phyloP scores from a whole-genome alignment of 345 rosid genomes.

The Citrus mangshanensis region DNA sequence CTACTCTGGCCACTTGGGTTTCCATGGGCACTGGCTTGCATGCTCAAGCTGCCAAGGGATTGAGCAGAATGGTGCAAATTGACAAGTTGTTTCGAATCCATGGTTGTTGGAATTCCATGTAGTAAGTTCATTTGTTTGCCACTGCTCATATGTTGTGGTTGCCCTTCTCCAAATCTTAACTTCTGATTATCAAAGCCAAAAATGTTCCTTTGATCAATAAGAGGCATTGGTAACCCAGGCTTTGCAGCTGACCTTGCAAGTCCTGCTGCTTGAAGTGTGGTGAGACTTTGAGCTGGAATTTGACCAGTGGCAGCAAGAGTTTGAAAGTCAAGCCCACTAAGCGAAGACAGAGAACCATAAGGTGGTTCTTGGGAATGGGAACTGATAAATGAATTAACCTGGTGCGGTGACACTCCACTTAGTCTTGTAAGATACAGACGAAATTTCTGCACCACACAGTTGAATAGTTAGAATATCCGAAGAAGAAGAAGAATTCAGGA shows the following conservation, averaged over 20 bases:
- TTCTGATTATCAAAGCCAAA: slow-evolving; percentile 76
- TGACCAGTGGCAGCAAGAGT: slow-evolving; percentile 70
- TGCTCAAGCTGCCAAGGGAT: slow-evolving; percentile 33
- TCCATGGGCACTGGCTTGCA: slow-evolving; percentile 45
- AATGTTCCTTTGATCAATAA: slow-evolving; percentile 70
- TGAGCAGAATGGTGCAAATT: slow-evolving; percentile 45
- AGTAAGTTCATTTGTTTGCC: slow-evolving; percentile 57
- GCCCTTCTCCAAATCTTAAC: slow-evolving; percentile 64
- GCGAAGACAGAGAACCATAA: slow-evolving; percentile 54
- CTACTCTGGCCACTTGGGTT: slow-evolving; percentile 46
- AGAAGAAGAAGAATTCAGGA: not conserved
- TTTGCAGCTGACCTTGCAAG: slow-evolving; percentile 61
- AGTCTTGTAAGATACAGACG: slow-evolving; percentile 90
- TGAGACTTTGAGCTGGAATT: slow-evolving; percentile 77
- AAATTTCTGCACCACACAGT: slow-evolving; percentile 60
- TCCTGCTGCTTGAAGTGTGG: slow-evolving; percentile 79
- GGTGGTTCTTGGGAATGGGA: slow-evolving; percentile 66
- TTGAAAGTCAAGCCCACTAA: slow-evolving; percentile 73
- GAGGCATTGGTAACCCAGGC: slow-evolving; percentile 53
- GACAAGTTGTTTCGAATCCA: slow-evolving; percentile 60
- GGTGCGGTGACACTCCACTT: slow-evolving; percentile 81
- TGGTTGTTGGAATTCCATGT: slow-evolving; percentile 67
- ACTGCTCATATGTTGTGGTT: slow-evolving; percentile 43
- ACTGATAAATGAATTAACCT: slow-evolving; percentile 49
- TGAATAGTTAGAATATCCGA: not conserved